phyloP scores from a whole-genome alignment of 768 basidiomycete genomes.

The Hypholoma fasciculare region DNA sequence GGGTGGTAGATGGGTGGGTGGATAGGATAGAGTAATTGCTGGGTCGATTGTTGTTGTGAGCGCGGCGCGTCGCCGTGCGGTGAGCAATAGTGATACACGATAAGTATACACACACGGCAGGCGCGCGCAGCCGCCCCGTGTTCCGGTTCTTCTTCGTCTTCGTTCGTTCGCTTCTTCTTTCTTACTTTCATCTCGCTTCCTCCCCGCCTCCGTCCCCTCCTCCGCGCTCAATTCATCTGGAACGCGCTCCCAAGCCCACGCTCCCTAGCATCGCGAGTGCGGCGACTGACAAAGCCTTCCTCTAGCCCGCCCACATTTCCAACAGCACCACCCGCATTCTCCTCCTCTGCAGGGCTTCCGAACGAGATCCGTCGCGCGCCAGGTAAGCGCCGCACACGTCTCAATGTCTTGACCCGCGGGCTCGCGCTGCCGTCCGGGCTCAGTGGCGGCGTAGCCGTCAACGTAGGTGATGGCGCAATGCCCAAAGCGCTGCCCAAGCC shows the following conservation, averaged over 20 bases:
- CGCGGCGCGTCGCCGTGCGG: background rate
- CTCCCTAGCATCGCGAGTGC: constrained; percentile 20
- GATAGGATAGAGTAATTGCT: too few relatives aligned
- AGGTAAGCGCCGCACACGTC: constrained; percentile 48
- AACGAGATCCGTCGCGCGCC: constrained; percentile 68
- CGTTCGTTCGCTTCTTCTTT: background rate
- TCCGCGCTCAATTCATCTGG: constrained; percentile 24
- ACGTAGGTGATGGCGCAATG: too few relatives aligned
- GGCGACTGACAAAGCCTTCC: constrained; percentile 3
- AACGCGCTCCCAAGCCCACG: constrained; percentile 70
- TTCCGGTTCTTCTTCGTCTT: background rate
- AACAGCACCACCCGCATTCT: constrained; percentile 38
- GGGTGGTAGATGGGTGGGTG: too few relatives aligned
- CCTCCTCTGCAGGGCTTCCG: constrained; percentile 43
- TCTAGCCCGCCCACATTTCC: constrained; percentile 26
- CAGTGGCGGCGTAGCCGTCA: background rate
- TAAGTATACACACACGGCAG: constrained; percentile 6
- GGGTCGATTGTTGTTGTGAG: too few relatives aligned
- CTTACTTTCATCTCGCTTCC: background rate
- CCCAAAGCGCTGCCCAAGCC: too few relatives aligned
- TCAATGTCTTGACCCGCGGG: constrained; percentile 33
- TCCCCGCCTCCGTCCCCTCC: background rate
- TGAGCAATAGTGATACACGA: constrained; percentile 3
- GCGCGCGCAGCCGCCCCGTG: background rate
- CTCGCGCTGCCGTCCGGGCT: background rate